These are phyloP conservation scores for Leptodermis oblonga DNA, from an alignment of 257 asterid species.

Conservation along the genomic window DNA sequence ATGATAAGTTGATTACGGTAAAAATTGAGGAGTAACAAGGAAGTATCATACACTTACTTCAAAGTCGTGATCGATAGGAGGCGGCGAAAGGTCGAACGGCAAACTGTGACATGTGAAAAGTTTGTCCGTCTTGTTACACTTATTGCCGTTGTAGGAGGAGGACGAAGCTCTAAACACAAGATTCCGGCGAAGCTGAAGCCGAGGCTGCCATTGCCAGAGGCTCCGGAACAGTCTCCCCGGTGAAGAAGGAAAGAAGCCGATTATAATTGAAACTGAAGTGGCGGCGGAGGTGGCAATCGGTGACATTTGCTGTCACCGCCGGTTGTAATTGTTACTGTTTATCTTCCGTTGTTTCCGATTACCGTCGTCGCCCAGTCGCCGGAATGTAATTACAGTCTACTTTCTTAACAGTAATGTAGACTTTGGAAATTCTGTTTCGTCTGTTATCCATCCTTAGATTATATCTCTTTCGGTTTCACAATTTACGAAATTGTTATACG, in stretches of 20 bases:
- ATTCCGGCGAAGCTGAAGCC: background rate
- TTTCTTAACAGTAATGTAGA: background rate
- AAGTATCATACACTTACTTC: conserved; percentile 31
- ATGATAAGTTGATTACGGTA: background rate
- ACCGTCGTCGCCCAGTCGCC: background rate
- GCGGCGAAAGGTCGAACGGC: conserved; percentile 90
- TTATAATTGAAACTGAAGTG: background rate
- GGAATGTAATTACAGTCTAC: background rate
- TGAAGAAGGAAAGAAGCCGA: conserved; percentile 2
- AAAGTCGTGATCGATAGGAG: conserved; percentile 74
- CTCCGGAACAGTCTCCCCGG: background rate
- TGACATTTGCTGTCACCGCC: conserved; percentile 3
- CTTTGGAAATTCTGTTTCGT: background rate
- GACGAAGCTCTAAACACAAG: background rate
- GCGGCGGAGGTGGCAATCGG: background rate
- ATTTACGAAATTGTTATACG: too few species aligned
- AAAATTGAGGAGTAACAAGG: background rate
- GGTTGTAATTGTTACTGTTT: background rate
- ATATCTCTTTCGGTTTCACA: too few species aligned
- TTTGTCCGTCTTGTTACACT: background rate
- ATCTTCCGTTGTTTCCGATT: background rate
- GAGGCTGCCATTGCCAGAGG: background rate
- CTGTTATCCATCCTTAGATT: too few species aligned
- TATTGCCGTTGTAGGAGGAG: background rate
- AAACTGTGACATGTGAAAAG: conserved; percentile 28